Conservation (phyloP, 345 rosid species). For the Ceriops zippeliana region DNA sequence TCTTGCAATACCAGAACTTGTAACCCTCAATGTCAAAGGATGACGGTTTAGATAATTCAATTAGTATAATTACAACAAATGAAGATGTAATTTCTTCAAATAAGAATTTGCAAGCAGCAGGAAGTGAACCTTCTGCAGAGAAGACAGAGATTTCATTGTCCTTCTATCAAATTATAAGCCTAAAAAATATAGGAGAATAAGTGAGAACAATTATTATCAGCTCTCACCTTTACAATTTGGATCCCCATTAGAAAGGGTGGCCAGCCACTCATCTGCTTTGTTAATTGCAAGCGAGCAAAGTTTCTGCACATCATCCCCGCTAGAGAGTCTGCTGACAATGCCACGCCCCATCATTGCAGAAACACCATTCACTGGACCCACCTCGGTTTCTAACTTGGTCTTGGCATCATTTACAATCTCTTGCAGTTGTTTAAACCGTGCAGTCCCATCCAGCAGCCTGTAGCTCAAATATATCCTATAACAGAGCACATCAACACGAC, state of each 20-base stretch:
- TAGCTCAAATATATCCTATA: conserved; percentile 76
- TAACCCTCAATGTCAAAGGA: conserved; percentile 64
- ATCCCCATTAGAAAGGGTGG: conserved; percentile 29
- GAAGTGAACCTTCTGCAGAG: conserved; percentile 53
- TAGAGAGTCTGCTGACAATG: conserved; percentile 83
- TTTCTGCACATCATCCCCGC: conserved; percentile 68
- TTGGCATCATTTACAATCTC: conserved; percentile 64
- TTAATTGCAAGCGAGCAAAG: conserved; percentile 72
- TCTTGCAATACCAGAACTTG: conserved; percentile 86
- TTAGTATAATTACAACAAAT: conserved; percentile 54
- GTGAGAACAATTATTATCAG: background rate
- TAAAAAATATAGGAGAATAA: background rate
- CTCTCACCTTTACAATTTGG: conserved; percentile 52
- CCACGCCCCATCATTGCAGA: conserved; percentile 78
- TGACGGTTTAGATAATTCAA: conserved; percentile 52
- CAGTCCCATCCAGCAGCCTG: conserved; percentile 74
- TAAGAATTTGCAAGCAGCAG: conserved; percentile 74
- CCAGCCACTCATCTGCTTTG: conserved; percentile 63
- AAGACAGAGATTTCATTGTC: conserved; percentile 12
- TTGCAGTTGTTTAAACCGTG: conserved; percentile 64
- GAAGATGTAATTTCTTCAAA: conserved; percentile 75
- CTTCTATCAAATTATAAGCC: conserved; percentile 4
- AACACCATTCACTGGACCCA: conserved; percentile 65
- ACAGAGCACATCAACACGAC: conserved; percentile 82
- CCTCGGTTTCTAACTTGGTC: conserved; percentile 74